These are phyloP conservation scores for Paspalum vaginatum DNA, from an alignment of 176 grass and related monocot genomes.

Conservation along the genomic window DNA sequence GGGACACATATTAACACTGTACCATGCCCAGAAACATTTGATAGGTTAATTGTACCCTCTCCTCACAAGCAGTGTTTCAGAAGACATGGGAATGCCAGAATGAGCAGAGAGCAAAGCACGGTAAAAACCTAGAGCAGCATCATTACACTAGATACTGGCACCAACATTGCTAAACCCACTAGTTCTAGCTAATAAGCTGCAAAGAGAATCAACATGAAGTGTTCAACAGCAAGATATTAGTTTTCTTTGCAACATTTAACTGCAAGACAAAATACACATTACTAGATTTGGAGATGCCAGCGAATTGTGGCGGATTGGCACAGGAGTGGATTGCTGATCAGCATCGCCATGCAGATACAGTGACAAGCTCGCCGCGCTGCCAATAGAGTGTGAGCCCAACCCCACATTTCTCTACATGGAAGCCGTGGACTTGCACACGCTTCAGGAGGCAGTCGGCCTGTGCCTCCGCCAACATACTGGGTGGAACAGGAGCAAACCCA, in stretches of 20 bases:
- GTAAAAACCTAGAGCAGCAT: conserved; percentile 42
- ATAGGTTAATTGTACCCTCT: conserved; percentile 47
- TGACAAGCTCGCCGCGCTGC: conserved; percentile 71
- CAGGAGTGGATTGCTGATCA: conserved; percentile 39
- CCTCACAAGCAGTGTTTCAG: conserved; percentile 41
- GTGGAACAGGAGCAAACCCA: conserved; percentile 56
- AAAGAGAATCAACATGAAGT: conserved; percentile 22
- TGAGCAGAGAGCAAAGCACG: neutral
- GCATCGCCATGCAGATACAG: conserved; percentile 78
- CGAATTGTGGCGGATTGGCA: neutral
- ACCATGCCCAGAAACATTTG: conserved; percentile 42
- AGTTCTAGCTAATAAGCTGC: conserved; percentile 56
- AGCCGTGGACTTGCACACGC: conserved; percentile 81
- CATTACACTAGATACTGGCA: conserved; percentile 47
- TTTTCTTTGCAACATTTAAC: conserved; percentile 46
- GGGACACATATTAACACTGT: conserved; percentile 33
- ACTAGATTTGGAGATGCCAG: conserved; percentile 47
- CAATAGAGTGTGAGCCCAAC: conserved; percentile 67
- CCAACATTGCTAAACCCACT: conserved; percentile 47
- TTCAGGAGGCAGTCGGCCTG: conserved; percentile 85
- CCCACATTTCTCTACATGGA: conserved; percentile 80
- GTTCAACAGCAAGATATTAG: conserved; percentile 37
- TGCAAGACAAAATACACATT: conserved; percentile 54
- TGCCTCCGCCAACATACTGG: conserved; percentile 70
- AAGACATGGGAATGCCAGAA: conserved; percentile 41